Conservation (phyloP, 1,139 yeast species). For the Yamadazyma mexicana region DNA sequence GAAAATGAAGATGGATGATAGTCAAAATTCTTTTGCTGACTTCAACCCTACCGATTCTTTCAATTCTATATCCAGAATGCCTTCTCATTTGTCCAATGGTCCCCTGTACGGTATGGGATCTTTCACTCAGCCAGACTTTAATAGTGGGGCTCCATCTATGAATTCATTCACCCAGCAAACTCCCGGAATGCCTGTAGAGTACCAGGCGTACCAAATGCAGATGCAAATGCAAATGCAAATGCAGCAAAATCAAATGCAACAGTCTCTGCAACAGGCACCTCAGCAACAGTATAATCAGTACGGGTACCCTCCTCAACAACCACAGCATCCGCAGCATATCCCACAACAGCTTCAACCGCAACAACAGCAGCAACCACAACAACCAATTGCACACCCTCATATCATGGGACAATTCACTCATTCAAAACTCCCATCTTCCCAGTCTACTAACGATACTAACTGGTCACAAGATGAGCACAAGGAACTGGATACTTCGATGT, state of each 20-base stretch:
- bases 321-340: constrained; percentile 12
- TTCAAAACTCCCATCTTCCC: constrained; percentile 36
- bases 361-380: constrained; percentile 16
- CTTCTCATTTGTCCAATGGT: constrained; percentile 16
- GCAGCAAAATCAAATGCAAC: constrained; percentile 19
- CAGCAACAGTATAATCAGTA: constrained; percentile 9
- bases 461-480: constrained; percentile 49
- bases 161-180: constrained; percentile 10
- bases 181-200: constrained; percentile 21
- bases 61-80: constrained; percentile 16
- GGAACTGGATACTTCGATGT: constrained; percentile 46
- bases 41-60: constrained; percentile 14
- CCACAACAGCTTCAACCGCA: constrained; percentile 11
- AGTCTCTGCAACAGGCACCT: constrained; percentile 15
- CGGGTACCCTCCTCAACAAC: constrained; percentile 8
- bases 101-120: constrained; percentile 13
- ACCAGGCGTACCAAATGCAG: constrained; percentile 31
- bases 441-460: constrained; percentile 46
- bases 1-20: constrained; percentile 28
- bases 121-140: constrained; percentile 30
- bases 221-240: constrained; percentile 24
- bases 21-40: constrained; percentile 7
- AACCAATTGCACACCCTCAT: constrained; percentile 17
- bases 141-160: constrained; percentile 5
- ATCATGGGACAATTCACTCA: constrained; percentile 31